phyloP scores from a whole-genome alignment of 2,329 filamentous ascomycete species.

The Lachnellula cervina region DNA sequence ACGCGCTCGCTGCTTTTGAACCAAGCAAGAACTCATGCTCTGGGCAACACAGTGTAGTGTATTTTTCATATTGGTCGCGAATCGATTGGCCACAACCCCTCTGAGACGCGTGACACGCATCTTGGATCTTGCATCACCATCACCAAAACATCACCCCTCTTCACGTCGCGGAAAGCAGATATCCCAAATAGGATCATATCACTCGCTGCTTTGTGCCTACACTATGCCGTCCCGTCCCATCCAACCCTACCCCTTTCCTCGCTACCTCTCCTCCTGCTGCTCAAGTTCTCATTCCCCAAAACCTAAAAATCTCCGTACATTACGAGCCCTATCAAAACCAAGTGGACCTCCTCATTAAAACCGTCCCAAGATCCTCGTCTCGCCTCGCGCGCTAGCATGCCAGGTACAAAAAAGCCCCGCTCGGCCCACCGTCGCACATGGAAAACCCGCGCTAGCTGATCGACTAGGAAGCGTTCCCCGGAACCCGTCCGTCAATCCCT shows the following conservation, averaged over 20 bases:
- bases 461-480: constrained; percentile 20
- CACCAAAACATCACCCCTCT: not conserved
- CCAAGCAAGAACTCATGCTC: not conserved
- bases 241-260: not conserved
- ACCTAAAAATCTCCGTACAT: not conserved
- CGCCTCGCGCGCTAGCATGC: constrained; percentile 10
- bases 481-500: constrained; percentile 16
- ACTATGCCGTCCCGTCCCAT: too few relatives aligned
- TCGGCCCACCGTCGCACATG: constrained; percentile 11
- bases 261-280: too few relatives aligned
- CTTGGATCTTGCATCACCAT: not conserved
- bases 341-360: constrained; percentile 4
- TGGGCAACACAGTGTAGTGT: not conserved
- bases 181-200: not conserved
- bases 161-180: not conserved
- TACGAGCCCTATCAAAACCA: too few relatives aligned
- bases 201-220: not conserved
- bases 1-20: constrained; percentile 11
- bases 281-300: not conserved
- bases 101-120: constrained; percentile 17
- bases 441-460: constrained; percentile 1
- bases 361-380: constrained; percentile 4
- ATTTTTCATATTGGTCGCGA: constrained; percentile 20
- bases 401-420: constrained; percentile 15
- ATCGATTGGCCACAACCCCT: constrained; percentile 13